Base-by-base conservation (phyloP, 306 rosid species). In the Hylodesmum podocarpum region DNA sequence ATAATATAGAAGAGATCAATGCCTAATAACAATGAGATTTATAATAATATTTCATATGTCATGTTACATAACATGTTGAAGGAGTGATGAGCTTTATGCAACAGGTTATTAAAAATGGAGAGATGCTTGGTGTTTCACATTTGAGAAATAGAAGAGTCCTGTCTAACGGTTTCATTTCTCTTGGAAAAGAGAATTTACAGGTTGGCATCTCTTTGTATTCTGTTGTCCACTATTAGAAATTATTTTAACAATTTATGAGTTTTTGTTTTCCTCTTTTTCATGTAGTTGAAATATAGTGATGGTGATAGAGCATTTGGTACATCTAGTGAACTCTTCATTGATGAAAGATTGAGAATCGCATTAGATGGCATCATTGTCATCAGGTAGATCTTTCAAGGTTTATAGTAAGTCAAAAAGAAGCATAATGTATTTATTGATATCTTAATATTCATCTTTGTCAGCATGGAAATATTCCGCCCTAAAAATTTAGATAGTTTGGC, bases 71-170 rank as follows among this genome's bases (percentile, higher is more conserved):
- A 28, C 65, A 28, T 15, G 36, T 57, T 57, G 66, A 58, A 28
- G 22, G 21, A 58, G 29, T 58, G 39, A 58, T 58, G 66, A 58
- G 22, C 66, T 28, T 6, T 15, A 6, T 58, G 66, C 66, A 58
- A 19, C 66, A 58, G 66, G 66, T 58, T 31, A 58, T 58, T 58
- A 58, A 58, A 39, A 58, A 58, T 28, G 66, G 66, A 28, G 66
- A 58, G 66, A 58, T 58, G 66, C 66, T 58, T 29, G 66, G 66
- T 58, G 66, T 58, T 58, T 28, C 66, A 28, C 66, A 58, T 58
- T 58, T 58, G 66, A 58, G 39, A 58, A 58, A 58, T 28, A 28
- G 66, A 58, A 58, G 37, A 58, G 39, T 58, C 21, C 66, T 58
- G 28, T 58, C 66, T 28, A 58, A 58, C 29, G 66, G 66, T 28